Evolutionary conservation across 164 flowering plant species (phyloP), one percentile per base, ranked within the genome.

Genomic region (Paratinospora sagittata): DNA sequence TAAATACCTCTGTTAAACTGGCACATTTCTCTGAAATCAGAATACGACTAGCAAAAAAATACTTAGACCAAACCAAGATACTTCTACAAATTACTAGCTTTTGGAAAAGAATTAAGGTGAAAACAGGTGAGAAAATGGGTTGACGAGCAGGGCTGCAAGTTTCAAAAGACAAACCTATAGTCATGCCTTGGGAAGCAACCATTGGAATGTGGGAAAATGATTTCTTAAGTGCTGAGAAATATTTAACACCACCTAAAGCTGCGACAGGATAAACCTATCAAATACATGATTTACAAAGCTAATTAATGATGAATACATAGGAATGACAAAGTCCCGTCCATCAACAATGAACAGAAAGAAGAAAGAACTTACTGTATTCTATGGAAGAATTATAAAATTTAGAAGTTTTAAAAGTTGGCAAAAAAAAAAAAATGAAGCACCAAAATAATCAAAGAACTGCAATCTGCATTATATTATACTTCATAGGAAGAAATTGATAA

Each of bases 171-270:
- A 23, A 37, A 80, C 82, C 80, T 67, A 77, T 27, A 60, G 74
- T 72, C 66, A 80, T 74, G 74, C 82, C 82, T 72, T 80, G 82
- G 26, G 82, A 80, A 69, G 82, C 80, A 72, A 80, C 74, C 74
- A 80, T 72, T 34, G 82, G 80, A 57, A 80, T 75, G 72, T 77
- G 71, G 19, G 76, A 70, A 63, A 80, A 77, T 75, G 82, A 73
- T 61, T 72, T 80, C 78, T 74, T 77, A 41, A 80, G 73, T 39
- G 82, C 69, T 33, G 78, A 74, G 61, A 80, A 77, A 72, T 77
- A 80, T 36, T 75, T 74, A 30, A 63, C 73, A 55, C 80, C 80
- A 41, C 82, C 82, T 70, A 80, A 72, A 21, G 72, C 45, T 24
- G 82, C 72, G 47, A 80, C 67, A 27, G 82, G 82, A 70, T 80